Evolutionary conservation across 345 rosid species (phyloP), one percentile per base, ranked within the genome.

Genomic region (Populus alba): DNA sequence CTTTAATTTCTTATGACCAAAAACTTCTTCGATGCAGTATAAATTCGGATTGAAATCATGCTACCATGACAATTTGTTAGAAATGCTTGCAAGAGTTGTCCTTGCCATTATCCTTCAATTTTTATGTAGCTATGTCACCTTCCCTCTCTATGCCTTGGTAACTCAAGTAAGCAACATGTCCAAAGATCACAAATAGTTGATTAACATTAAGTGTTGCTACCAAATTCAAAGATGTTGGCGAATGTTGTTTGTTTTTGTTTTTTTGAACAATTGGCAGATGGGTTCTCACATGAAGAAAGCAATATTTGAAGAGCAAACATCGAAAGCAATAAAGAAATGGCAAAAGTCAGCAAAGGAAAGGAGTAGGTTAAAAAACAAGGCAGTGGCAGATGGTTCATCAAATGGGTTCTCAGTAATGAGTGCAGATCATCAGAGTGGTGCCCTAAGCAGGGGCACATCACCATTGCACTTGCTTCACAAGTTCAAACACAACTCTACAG

Each of bases 261-360:
- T 4, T 45, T 37, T 22, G 16, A 15, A 35, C 9, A 20, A n/a
- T 20, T 66, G 53, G 79, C 85, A 86, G 89, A 86, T 86, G 89
- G 87, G 89, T 1, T 86, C 88, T 27, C 86, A 86, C 81, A 84
- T 86, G 89, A 86, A 86, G 85, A 82, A 83, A 81, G 87, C 89
- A 16, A 86, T 86, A 55, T 84, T 86, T 69, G 89, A 86, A 80
- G 89, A 86, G 77, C 89, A 86, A 68, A 84, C 87, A 20, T 75
- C 84, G 2, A 82, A 65, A 73, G 87, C 87, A 10, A 80, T 84
- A 43, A 84, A 61, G 81, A 86, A 84, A 43, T 86, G 89, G 89
- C 89, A 82, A 16, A 81, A 68, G 68, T 87, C 83, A 0, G 89
- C 89, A 11, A 82, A 65, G 82, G 80, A 86, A 74, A 86, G 87